Conservation (phyloP, 495 filamentous ascomycete genomes). For the Penicillium egyptiacum region DNA sequence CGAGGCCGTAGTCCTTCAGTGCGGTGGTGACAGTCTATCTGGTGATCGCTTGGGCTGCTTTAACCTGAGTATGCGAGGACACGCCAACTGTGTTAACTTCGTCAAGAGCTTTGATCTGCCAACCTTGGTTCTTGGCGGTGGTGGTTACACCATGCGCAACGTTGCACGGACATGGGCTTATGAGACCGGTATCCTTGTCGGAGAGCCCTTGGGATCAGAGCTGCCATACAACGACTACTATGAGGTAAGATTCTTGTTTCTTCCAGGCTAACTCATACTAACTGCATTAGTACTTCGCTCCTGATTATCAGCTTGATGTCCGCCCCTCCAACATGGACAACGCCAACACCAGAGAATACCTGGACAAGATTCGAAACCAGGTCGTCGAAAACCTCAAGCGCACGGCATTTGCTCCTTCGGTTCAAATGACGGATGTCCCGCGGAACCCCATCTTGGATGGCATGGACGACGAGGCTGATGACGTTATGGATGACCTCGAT, state of each 20-base stretch:
- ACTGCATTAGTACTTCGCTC: constrained; percentile 80
- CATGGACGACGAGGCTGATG: constrained; percentile 81
- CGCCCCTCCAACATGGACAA: constrained; percentile 99
- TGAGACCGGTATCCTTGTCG: constrained; percentile 89
- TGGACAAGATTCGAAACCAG: constrained; percentile 90
- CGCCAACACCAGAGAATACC: constrained; percentile 88
- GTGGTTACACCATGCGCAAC: constrained; percentile 99
- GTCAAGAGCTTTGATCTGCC: constrained; percentile 92
- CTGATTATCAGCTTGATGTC: constrained; percentile 94
- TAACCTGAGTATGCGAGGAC: constrained; percentile 95
- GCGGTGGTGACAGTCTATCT: constrained; percentile 91
- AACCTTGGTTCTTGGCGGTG: constrained; percentile 88
- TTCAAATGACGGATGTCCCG: constrained; percentile 95
- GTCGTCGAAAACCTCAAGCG: constrained; percentile 92
- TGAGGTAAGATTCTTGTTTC: constrained; percentile 59
- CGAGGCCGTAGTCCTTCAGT: constrained; percentile 94
- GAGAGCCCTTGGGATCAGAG: constrained; percentile 70
- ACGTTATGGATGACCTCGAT: constrained; percentile 82
- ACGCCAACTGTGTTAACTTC: constrained; percentile 96
- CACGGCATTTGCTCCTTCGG: constrained; percentile 84
- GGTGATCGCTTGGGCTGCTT: constrained; percentile 96
- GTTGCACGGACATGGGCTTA: constrained; percentile 97
- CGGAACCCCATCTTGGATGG: constrained; percentile 64
- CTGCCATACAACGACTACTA: constrained; percentile 99
- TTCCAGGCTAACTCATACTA: constrained; percentile 14